Evolutionary conservation across 768 basidiomycete species (phyloP), one percentile per base, ranked within the genome.

Genomic region (Pisolithus albus): DNA sequence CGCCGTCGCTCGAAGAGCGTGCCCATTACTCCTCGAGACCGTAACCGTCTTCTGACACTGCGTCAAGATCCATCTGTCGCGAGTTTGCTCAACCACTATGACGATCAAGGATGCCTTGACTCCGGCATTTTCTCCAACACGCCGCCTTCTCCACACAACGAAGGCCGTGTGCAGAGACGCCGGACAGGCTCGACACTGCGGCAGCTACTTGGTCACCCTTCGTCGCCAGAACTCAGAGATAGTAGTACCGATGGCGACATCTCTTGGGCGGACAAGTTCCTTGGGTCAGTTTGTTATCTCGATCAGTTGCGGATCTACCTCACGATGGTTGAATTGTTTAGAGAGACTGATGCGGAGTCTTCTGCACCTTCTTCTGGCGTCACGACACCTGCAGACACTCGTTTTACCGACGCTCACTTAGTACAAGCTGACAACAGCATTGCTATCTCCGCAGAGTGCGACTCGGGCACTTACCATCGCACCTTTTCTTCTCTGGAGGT

Each of bases 51-150:
- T 9, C 66, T 78, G 11, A 69, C 77, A 19, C 74, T 91, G 43
- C 82, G 83, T 41, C 81, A 82, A 24, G 87, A 91, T 54, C 87
- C 88, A 3, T 90, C 88, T 19, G 85, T 91, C 26, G 84, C 76
- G 13, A 89, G 84, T 57, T 70, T 91, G 21, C 68, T 90, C 34
- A 75, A 81, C 50, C 70, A 88, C 55, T 91, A 89, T 57, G 87
- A 89, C 58, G 80, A 86, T 4, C 72, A 85, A 50, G 88, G 88
- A 16, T 75, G 77, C 47, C 71, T 90, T 24, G 73, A 81, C 15
- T 71, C 75, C 4, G 65, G 76, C 36, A 79, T 78, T 7, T 91
- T 91, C 62, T 83, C 84, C 0, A 87, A 87, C 57, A 68, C 81
- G 43, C 65, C 78, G 54, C 60, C 76, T 59, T 63, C 64, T 4